Evolutionary conservation across 1,284 basidiomycete species (phyloP), one percentile per base, ranked within the genome.

Genomic region (Neolentinus lepideus): DNA sequence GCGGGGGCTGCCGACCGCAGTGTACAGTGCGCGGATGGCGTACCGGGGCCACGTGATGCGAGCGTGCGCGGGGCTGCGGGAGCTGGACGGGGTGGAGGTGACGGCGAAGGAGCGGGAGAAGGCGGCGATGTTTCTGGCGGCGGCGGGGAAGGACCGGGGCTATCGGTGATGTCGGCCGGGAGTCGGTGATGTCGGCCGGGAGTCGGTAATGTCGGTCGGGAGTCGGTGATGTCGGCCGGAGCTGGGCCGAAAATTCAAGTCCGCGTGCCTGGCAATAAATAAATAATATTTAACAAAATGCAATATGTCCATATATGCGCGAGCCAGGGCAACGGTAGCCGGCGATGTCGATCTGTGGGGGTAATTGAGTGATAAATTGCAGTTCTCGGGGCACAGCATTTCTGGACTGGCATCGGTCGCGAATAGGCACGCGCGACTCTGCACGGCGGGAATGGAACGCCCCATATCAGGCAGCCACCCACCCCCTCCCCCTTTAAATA

Each of bases 21-120:
- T 81, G 68, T 96, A 96, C 68, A 81, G 89, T 52, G 88, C 87
- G 38, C 83, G 94, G 38, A 77, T 94, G 46, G 88, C 85, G 45
- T 97, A 96, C 71, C 84, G 94, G 51, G 92, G 92, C 26, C 73
- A 94, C 57, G 76, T 95, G 52, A 92, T 95, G 85, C 75, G 82
- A 21, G 81, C 81, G 22, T 92, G 89, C 66, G 70, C 75, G 12
- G 70, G 75, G 35, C 72, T 97, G 59, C 74, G 78, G 63, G 71
- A 85, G 73, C 71, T 97, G 63, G 94, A 97, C 72, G 94, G 93
- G 52, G 80, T 96, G 62, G 77, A 78, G 59, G 83, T 94, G 61
- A 79, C 78, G 66, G 79, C 79, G 66, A 90, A 89, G 75, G 92
- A 96, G 78, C 78, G 84, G 71, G 74, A 75, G 58, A 96, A 94